Percentiles rank a stretch among this genome's conserved stretches.
phyloP scores from a whole-genome alignment of 768 basidiomycete genomes.

The Hebeloma cylindrosporum region DNA sequence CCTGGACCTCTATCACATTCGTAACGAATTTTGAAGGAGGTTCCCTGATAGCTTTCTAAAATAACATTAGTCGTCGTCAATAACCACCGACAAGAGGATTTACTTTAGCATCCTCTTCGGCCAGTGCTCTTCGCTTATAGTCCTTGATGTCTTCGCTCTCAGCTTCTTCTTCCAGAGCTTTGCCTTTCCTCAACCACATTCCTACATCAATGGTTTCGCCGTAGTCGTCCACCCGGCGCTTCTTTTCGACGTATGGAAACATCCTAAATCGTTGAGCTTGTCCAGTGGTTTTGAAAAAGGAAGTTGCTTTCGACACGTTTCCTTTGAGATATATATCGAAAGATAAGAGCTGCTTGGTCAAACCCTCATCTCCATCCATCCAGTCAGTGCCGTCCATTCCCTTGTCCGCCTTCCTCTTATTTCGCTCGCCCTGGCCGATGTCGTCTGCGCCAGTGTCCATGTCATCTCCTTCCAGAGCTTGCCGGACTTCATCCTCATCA shows the following conservation, averaged over 20 bases:
- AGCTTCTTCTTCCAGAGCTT: constrained; percentile 86
- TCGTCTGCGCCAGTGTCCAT: constrained; percentile 43
- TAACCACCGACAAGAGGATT: constrained; percentile 2
- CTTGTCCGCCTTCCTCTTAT: constrained; percentile 47
- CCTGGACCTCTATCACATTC: constrained; percentile 70
- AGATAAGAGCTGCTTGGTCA: constrained; percentile 73
- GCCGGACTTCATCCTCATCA: constrained; percentile 63
- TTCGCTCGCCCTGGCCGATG: constrained; percentile 24
- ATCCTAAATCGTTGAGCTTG: constrained; percentile 86
- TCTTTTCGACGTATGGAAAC: constrained; percentile 97
- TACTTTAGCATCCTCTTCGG: constrained; percentile 84
- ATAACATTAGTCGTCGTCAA: constrained; percentile 1
- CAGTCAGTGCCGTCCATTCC: constrained; percentile 59
- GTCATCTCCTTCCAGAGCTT: constrained; percentile 49
- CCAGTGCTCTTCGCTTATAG: constrained; percentile 59
- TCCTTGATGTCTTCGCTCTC: constrained; percentile 82
- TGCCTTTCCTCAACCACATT: constrained; percentile 92
- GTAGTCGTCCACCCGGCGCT: constrained; percentile 89
- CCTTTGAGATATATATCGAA: constrained; percentile 98
- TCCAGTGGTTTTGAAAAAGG: constrained; percentile 81
- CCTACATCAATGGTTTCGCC: constrained; percentile 95
- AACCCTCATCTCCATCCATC: constrained; percentile 76
- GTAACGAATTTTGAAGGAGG: constrained; percentile 90
- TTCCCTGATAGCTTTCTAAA: constrained; percentile 72
- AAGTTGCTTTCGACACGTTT: constrained; percentile 83